Evolutionary conservation across 208 protist genomes (phyloP), one percentile per base, ranked within the genome.

Genomic region (Leishmania guyanensis): DNA sequence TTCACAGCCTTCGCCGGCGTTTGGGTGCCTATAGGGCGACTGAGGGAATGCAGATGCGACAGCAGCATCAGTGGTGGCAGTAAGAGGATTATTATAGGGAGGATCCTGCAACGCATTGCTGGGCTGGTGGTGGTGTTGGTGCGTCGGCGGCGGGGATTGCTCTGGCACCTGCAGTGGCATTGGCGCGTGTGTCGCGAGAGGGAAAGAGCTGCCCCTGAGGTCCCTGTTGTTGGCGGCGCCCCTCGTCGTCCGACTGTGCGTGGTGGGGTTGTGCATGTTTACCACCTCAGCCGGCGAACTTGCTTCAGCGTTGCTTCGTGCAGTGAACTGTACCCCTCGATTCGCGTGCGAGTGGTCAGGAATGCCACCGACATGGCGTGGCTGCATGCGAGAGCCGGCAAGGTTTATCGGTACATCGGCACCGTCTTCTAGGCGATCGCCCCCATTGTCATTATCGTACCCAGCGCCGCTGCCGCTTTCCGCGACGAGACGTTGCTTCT

Each of bases 1-100:
- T 75, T 85, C 72, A 85, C 88, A 90, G 88, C 51, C 88, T 90
- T 91, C 90, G 88, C 71, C 77, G 75, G 53, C 78, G 81, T 92
- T 92, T 92, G 80, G 84, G 84, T 84, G 74, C 22, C 62, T 58
- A 6, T 12, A 43, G 33, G 16, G 36, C 33, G 14, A 10, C 22
- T 72, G 33, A 29, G 29, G 8, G 29, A 14, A 53, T 14, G 48
- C 33, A 50, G 74, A 17, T 66, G 53, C 64, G n/a, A n/a, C 9
- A 39, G 74, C 58, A 58, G 12, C 39, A 50, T 16, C 53, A 22
- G 33, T 14, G 50, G 48, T 20, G 9, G 29, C 0, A 3, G 14
- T 58, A 17, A 9, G 39, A 9, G 22, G 50, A 39, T 48, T 16
- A 20, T 16, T 12, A 3, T 26, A 54, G 22, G 46, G 17, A 22